A percentile compares a stretch with the other conserved stretches of the same genome.
These are phyloP conservation scores for Protomyces arabidopsidicola DNA, from an alignment of 1,139 yeast genomes.

Conservation along the genomic window DNA sequence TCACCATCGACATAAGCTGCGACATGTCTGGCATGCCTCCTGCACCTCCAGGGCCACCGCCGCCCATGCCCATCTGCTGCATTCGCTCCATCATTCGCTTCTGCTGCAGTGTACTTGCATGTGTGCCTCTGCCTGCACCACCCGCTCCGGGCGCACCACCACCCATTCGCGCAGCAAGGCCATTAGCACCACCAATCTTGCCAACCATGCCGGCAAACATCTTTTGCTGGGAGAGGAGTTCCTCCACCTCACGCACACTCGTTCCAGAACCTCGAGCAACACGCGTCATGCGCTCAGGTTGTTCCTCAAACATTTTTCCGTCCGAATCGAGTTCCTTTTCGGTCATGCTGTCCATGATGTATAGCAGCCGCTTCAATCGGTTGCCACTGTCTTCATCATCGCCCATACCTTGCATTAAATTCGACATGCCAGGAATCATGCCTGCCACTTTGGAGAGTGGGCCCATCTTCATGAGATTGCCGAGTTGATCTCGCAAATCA, in stretches of 20 bases:
- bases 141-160: conserved; percentile 36
- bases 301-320: conserved; percentile 71
- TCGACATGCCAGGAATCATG: conserved; percentile 88
- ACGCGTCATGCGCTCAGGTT: conserved; percentile 81
- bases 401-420: conserved; percentile 61
- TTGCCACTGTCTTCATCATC: conserved; percentile 78
- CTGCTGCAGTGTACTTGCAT: conserved; percentile 18
- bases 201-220: conserved; percentile 94
- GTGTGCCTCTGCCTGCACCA: conserved; percentile 40
- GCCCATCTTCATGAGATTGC: conserved; percentile 89
- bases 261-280: conserved; percentile 98
- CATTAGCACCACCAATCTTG: conserved; percentile 54
- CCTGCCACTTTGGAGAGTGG: conserved; percentile 88
- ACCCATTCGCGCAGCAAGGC: conserved; percentile 44
- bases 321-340: conserved; percentile 80
- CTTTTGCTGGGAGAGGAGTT: conserved; percentile 83
- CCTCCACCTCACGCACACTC: conserved; percentile 85
- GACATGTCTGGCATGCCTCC: conserved; percentile 28
- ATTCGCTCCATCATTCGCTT: conserved; percentile 22
- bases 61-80: conserved; percentile 27
- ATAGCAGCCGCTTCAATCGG: conserved; percentile 81
- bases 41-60: conserved; percentile 9
- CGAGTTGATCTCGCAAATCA: conserved; percentile 93
- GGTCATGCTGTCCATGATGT: conserved; percentile 94
- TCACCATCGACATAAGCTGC: conserved; percentile 23